Conservation (phyloP, 129 eudicot species). For the Dittrichia graveolens region DNA sequence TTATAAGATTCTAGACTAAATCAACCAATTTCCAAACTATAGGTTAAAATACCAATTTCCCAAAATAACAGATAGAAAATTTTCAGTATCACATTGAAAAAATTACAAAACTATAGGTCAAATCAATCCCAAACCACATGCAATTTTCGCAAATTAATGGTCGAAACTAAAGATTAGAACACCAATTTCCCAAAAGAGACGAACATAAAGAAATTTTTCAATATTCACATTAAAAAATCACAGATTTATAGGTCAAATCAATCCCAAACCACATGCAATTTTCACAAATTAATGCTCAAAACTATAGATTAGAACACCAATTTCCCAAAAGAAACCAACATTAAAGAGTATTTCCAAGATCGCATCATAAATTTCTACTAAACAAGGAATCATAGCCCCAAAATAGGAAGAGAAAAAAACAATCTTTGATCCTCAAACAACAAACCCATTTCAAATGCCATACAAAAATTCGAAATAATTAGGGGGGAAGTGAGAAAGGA, state of each 20-base stretch:
- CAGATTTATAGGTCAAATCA: background rate
- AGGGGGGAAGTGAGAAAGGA: background rate
- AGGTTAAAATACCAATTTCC: too few species aligned
- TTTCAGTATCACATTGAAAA: too few species aligned
- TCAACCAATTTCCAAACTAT: too few species aligned
- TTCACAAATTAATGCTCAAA: conserved; percentile 10
- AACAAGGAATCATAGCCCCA: conserved; percentile 5
- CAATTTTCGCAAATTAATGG: conserved; percentile 2
- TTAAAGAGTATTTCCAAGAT: background rate
- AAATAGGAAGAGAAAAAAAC: conserved; percentile 13
- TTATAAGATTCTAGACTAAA: background rate
- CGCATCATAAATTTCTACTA: background rate
- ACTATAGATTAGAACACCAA: background rate
- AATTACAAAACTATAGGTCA: background rate
- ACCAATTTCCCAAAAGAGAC: too few species aligned
- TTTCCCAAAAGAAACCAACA: background rate
- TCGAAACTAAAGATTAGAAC: too few species aligned
- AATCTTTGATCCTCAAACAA: background rate
- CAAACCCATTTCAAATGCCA: conserved; percentile 4
- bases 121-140: conserved; percentile 18
- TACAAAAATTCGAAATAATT: background rate
- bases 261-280: conserved; percentile 5
- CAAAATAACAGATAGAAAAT: too few species aligned
- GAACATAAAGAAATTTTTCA: too few species aligned
- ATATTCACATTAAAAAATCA: too few species aligned